Evolutionary conservation across 495 filamentous ascomycete genomes (phyloP).

Genomic region (Neurospora sp.): DNA sequence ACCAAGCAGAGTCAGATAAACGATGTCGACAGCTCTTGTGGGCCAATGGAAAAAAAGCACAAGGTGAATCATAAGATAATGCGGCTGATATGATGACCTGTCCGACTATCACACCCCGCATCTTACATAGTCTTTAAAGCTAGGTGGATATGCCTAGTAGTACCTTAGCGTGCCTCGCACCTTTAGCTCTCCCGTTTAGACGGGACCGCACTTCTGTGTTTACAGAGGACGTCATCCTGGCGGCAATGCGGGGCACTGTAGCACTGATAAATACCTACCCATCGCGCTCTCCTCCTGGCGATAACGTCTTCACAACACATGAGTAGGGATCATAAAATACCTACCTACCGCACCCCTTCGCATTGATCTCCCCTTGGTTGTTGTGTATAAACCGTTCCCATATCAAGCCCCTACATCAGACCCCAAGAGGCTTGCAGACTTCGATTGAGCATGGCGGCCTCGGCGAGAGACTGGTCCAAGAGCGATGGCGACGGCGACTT

Average conservation of each 20-base stretch:
- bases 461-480: neutral
- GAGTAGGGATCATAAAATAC: neutral
- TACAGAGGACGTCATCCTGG: neutral
- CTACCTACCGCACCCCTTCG: neutral
- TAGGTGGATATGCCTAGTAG: neutral
- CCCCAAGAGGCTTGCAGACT: neutral
- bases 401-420: neutral
- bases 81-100: neutral
- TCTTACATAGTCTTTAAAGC: neutral
- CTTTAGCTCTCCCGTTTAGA: neutral
- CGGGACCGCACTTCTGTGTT: neutral
- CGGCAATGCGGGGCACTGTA: neutral
- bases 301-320: neutral
- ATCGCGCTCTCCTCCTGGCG: neutral
- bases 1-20: neutral
- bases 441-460: neutral
- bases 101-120: neutral
- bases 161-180: neutral
- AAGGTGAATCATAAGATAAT: neutral
- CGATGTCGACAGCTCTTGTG: neutral
- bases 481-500: neutral
- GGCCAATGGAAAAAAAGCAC: neutral
- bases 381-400: neutral
- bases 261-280: neutral
- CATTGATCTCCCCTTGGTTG: neutral